Conservation (phyloP, 768 basidiomycete species). For the Glaciozyma martinii region DNA sequence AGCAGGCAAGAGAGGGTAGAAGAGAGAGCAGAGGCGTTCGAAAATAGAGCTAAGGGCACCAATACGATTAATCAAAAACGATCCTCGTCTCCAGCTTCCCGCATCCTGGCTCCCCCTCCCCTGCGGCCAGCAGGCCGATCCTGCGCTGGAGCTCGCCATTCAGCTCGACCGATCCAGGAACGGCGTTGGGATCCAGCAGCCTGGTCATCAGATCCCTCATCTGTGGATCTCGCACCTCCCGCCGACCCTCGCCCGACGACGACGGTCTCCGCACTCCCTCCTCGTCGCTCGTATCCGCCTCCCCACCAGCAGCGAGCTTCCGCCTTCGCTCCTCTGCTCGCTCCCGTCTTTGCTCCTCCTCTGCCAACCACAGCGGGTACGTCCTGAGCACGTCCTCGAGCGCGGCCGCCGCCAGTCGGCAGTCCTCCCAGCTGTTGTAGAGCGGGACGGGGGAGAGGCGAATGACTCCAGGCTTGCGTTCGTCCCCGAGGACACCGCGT, state of each 20-base stretch:
- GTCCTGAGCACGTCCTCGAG: constrained; percentile 30
- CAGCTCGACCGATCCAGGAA: neutral
- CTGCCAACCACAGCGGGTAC: neutral
- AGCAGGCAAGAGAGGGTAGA: no score
- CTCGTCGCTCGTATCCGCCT: neutral
- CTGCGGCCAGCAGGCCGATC: no score
- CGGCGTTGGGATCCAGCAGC: neutral
- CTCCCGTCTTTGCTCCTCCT: neutral
- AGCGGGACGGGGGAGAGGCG: constrained; percentile 75
- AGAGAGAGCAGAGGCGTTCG: no score
- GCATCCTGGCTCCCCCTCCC: no score
- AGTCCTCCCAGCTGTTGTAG: constrained; percentile 76
- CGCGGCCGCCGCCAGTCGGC: constrained; percentile 55
- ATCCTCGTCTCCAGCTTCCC: no score
- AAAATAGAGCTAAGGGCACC: no score
- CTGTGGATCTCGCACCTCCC: neutral
- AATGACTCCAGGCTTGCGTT: constrained; percentile 84
- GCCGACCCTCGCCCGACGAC: neutral
- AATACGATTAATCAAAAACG: no score
- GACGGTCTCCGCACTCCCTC: neutral
- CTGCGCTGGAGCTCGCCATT: no score
- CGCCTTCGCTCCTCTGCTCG: neutral
- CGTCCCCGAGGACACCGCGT: constrained; percentile 81
- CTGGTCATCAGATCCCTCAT: neutral
- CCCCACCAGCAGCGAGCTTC: neutral